A percentile compares a stretch with the other conserved stretches of the same genome.
Evolutionary conservation across 305 asterid genomes (phyloP).

Genomic region (Plantago coronopus): DNA sequence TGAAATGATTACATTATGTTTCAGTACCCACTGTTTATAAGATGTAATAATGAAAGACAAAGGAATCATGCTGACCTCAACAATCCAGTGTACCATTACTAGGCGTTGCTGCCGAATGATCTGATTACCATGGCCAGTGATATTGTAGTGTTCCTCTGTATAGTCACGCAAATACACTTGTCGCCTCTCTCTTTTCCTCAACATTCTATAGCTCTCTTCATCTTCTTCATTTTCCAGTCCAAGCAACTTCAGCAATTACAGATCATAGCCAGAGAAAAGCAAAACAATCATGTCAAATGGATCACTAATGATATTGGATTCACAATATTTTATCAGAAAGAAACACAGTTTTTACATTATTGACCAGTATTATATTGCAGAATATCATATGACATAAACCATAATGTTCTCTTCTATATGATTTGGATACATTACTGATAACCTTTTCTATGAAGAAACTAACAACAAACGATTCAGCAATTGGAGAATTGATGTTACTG

Average conservation of each 20-base stretch:
- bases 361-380: too few relatives aligned
- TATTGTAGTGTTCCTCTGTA: conserved; percentile 63
- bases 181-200: conserved; percentile 75
- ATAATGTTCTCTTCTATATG: too few relatives aligned
- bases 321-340: conserved; percentile 15
- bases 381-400: too few relatives aligned
- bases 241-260: conserved; percentile 37
- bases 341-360: conserved; percentile 29
- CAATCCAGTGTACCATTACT: conserved; percentile 89
- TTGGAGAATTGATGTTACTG: too few relatives aligned
- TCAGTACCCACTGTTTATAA: background rate
- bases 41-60: conserved; percentile 1
- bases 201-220: conserved; percentile 68
- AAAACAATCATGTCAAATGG: conserved; percentile 8
- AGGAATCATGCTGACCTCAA: conserved; percentile 54
- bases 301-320: conserved; percentile 11
- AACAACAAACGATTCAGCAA: too few relatives aligned
- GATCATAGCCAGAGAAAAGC: conserved; percentile 19
- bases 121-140: conserved; percentile 58
- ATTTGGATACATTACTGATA: too few relatives aligned
- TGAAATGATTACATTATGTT: background rate
- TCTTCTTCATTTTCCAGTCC: conserved; percentile 63
- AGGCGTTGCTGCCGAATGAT: conserved; percentile 83
- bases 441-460: too few relatives aligned
- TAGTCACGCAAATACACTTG: conserved; percentile 73